These are phyloP conservation scores for Oryza meyeriana DNA, from an alignment of 176 grass and related monocot species.

Conservation along the genomic window DNA sequence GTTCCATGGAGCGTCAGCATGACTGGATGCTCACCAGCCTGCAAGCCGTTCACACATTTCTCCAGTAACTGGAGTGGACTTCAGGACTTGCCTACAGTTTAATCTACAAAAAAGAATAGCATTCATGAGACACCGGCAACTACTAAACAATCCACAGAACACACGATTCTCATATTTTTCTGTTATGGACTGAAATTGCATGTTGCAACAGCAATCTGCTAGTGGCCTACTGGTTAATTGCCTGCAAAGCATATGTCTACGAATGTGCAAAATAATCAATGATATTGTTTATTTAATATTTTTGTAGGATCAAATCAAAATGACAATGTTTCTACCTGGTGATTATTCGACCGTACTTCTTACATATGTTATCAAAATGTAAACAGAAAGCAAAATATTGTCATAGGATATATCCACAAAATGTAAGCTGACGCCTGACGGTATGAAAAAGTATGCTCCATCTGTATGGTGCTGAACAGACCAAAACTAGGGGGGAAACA, in stretches of 20 bases:
- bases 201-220: background rate
- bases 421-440: background rate
- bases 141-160: background rate
- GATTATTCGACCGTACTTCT: no score
- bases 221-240: background rate
- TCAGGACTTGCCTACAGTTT: background rate
- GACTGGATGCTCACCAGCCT: slow-evolving; percentile 40
- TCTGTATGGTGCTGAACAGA: background rate
- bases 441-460: background rate
- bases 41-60: slow-evolving; percentile 25
- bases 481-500: background rate
- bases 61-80: background rate
- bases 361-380: background rate
- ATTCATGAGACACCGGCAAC: slow-evolving; percentile 7
- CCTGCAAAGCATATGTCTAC: background rate
- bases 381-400: background rate
- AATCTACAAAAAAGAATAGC: slow-evolving; percentile 14
- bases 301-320: no score
- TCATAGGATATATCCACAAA: background rate
- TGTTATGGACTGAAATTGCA: background rate
- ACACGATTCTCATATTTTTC: background rate
- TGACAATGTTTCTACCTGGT: no score
- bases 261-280: background rate
- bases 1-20: slow-evolving; percentile 53
- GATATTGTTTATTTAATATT: no score